Base-by-base conservation (phyloP, 2,329 filamentous ascomycete species). In the Stemphylium lycopersici region DNA sequence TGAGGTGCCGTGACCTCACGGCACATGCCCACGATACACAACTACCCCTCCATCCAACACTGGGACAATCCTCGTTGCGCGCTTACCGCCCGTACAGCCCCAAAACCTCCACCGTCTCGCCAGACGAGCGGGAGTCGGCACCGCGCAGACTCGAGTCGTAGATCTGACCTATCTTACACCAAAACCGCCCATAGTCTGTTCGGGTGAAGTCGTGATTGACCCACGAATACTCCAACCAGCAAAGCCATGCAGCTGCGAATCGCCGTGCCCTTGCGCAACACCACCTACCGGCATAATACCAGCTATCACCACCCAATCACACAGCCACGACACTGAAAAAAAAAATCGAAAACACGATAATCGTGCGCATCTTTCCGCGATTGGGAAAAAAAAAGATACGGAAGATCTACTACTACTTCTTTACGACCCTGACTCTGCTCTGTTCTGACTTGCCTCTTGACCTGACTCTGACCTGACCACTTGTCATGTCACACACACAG, bases 1-100 rank as follows among this genome's bases (percentile, higher is more conserved):
- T 42, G 29, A 48, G 40, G 46, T 50, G 38, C 36, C 52, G 52
- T 55, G 52, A 55, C 52, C 52, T 55, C 52, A 55, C 34, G 52
- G 32, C 52, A 40, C 52, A 51, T 50, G 33, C 46, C 31, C 40
- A 36, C 52, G 37, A 51, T 51, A 51, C 29, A 13, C 34, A 18
- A 29, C 13, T 46, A 55, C 52, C 52, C 52, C 47, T 46, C 52
- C 52, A 51, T 29, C 24, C 45, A 37, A 26, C 18, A 39, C 39
- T 24, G 13, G 36, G 43, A 52, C 40, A 45, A 38, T 47, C 36
- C 38, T 43, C 22, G 33, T 55, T 38, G 48, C 52, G 52, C 52
- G 52, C 52, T 52, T 55, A 55, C 52, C 52, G 52, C 52, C 22
- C 48, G 32, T n/a, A 46, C 32, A 34, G 3, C 39, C 26, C 36